Evolutionary conservation across 192 early-diverging fungal genomes (phyloP).

Genomic region (Mortierella antarctica): DNA sequence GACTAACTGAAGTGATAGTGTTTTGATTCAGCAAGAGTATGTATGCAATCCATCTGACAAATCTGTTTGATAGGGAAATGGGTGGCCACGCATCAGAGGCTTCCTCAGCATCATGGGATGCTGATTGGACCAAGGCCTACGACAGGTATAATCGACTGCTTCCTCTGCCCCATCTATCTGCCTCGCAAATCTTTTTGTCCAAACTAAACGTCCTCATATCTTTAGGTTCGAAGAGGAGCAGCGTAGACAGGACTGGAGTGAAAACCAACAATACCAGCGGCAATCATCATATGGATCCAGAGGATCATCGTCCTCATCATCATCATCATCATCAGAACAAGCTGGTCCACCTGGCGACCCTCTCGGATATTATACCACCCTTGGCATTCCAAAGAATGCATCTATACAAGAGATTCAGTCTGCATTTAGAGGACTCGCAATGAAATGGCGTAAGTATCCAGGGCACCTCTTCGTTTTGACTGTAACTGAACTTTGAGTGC

Average conservation of each 20-base stretch:
- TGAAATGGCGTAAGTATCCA: slow-evolving; percentile 52
- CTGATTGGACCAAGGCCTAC: slow-evolving; percentile 61
- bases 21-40: background rate
- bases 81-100: slow-evolving; percentile 52
- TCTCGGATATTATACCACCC: slow-evolving; percentile 55
- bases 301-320: slow-evolving; percentile 11
- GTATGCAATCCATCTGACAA: background rate
- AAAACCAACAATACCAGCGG: slow-evolving; percentile 43
- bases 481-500: background rate
- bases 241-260: slow-evolving; percentile 44
- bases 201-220: background rate
- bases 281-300: slow-evolving; percentile 20
- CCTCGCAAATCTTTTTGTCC: background rate
- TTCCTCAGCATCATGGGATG: slow-evolving; percentile 51
- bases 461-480: background rate
- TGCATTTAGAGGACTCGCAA: slow-evolving; percentile 60
- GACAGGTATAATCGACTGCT: slow-evolving; percentile 30
- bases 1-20: background rate
- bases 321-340: slow-evolving; percentile 1
- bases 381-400: slow-evolving; percentile 50
- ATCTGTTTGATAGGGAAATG: slow-evolving; percentile 38
- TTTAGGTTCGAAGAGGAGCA: slow-evolving; percentile 49
- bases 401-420: slow-evolving; percentile 61
- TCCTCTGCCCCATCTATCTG: background rate
- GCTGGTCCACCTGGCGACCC: slow-evolving; percentile 44